Conservation (phyloP, 306 rosid genomes). For the Senna siamea region DNA sequence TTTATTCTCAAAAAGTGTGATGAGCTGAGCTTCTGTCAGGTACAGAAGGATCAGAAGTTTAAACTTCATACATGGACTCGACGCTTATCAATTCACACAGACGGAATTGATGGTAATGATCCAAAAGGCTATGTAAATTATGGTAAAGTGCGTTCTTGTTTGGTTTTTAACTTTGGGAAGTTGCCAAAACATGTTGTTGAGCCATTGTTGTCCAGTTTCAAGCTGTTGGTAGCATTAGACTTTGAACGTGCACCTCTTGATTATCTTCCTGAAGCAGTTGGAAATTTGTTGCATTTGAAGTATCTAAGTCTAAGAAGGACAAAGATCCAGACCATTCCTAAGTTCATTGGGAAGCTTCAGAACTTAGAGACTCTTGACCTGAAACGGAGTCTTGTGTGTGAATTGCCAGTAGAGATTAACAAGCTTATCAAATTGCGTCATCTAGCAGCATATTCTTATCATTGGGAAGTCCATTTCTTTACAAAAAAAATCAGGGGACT, state of each 20-base stretch:
- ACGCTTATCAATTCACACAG: constrained; percentile 2
- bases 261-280: background rate
- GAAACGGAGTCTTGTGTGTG: background rate
- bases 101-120: too few species aligned
- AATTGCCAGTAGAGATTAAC: background rate
- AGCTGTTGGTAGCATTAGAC: constrained; percentile 26
- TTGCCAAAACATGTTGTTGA: background rate
- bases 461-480: background rate
- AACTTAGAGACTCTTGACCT: constrained; percentile 26
- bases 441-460: constrained; percentile 1
- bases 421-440: background rate
- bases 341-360: constrained; percentile 16
- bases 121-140: background rate
- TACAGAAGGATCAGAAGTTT: background rate
- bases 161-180: background rate
- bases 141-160: background rate
- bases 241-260: constrained; percentile 15
- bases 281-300: constrained; percentile 12
- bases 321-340: background rate
- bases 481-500: background rate
- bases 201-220: constrained; percentile 1
- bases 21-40: background rate
- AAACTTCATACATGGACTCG: background rate
- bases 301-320: constrained; percentile 32
- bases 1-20: background rate